Evolutionary conservation across 164 flowering plant species (phyloP).

Genomic region (Vitis rupestris): DNA sequence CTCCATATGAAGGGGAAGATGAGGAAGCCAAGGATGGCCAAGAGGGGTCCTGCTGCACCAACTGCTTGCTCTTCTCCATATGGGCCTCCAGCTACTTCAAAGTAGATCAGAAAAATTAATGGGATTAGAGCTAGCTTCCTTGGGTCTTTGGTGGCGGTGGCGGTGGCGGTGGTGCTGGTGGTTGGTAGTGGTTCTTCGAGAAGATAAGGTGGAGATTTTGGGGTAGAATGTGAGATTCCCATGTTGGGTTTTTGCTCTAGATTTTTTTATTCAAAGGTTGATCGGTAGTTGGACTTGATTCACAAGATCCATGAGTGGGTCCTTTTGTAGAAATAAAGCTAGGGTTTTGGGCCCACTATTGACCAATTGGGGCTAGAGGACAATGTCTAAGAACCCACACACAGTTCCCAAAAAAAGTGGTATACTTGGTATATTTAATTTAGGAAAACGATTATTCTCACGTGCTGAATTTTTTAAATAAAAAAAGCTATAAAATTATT

Average conservation of each 20-base stretch:
- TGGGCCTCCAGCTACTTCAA: constrained; percentile 74
- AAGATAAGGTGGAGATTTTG: neutral
- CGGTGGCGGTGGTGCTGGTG: neutral
- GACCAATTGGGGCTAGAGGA: no score
- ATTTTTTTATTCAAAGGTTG: no score
- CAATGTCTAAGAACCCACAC: no score
- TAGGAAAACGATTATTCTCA: no score
- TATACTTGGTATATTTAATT: no score
- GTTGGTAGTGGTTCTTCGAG: neutral
- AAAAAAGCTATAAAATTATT: no score
- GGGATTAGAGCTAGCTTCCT: constrained; percentile 36
- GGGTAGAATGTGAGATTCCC: neutral
- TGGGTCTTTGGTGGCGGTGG: neutral
- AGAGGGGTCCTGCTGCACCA: constrained; percentile 71
- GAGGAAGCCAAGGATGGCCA: constrained; percentile 69
- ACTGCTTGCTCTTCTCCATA: constrained; percentile 77
- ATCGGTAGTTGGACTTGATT: no score
- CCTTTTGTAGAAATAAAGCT: no score
- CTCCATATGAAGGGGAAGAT: constrained; percentile 84
- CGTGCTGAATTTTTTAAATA: no score
- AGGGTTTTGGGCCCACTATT: no score
- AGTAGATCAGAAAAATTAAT: constrained; percentile 39
- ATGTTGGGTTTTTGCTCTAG: neutral
- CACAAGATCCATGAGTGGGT: no score
- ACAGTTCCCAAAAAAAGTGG: no score